Percentiles rank a stretch among this genome's conserved stretches.
phyloP scores from a whole-genome alignment of 2,329 filamentous ascomycete genomes.

The Aureobasidium lini region DNA sequence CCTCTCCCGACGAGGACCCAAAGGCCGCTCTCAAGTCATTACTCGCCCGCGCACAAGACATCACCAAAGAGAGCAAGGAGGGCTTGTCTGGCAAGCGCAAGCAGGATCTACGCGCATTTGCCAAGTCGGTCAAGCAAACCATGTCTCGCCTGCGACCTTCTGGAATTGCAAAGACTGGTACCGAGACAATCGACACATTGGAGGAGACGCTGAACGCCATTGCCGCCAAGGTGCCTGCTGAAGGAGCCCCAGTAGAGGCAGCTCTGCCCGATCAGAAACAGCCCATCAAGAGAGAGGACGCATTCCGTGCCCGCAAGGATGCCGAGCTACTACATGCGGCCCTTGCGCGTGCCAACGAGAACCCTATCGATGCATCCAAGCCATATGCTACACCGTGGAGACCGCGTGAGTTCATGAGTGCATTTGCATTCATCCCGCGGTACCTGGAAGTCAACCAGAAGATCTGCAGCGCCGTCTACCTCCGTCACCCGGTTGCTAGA shows the following conservation, averaged over 20 bases:
- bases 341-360: constrained; percentile 59
- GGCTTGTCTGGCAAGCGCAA: constrained; percentile 62
- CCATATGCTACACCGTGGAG: constrained; percentile 89
- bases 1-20: constrained; percentile 33
- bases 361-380: constrained; percentile 68
- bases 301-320: constrained; percentile 48
- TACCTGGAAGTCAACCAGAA: constrained; percentile 98
- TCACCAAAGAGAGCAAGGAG: constrained; percentile 48
- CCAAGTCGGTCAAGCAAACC: constrained; percentile 56
- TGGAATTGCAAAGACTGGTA: constrained; percentile 16
- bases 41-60: constrained; percentile 50
- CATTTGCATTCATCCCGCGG: constrained; percentile 89
- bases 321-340: constrained; percentile 48
- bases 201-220: constrained; percentile 28
- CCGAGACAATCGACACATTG: constrained; percentile 27
- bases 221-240: constrained; percentile 40
- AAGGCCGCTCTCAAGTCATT: constrained; percentile 47
- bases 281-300: constrained; percentile 36
- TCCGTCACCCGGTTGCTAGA: constrained; percentile 86
- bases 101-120: constrained; percentile 66
- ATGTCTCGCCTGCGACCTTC: constrained; percentile 45
- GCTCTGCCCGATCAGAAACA: constrained; percentile 20
- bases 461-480: constrained; percentile 89
- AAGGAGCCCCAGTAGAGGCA: constrained; percentile 15
- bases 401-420: constrained; percentile 76